Evolutionary conservation across 163 green algal genomes (phyloP).

Genomic region (Chlamydomonas reinhardtii): DNA sequence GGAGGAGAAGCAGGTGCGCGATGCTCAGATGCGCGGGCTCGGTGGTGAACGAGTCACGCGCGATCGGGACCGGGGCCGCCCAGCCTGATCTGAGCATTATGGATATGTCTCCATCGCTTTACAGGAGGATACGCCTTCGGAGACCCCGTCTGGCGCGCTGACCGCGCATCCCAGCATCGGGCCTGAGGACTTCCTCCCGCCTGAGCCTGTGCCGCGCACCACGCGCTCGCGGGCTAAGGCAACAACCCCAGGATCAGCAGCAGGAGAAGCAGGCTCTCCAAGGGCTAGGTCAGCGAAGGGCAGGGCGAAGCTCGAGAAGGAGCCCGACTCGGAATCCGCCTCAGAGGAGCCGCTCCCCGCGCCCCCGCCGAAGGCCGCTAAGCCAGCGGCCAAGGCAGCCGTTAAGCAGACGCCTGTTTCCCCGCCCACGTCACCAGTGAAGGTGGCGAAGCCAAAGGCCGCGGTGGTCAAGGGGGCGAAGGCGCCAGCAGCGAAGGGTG

Average conservation of each 20-base stretch:
- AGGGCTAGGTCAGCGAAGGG: not conserved
- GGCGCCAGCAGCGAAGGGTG: not conserved
- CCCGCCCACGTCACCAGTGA: no score
- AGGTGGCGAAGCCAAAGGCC: not conserved
- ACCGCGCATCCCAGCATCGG: conserved; percentile 30
- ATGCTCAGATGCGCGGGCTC: not conserved
- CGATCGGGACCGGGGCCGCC: no score
- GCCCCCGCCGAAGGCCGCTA: not conserved
- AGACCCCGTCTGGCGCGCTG: not conserved
- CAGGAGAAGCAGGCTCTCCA: not conserved
- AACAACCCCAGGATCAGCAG: not conserved
- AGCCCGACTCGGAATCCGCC: not conserved
- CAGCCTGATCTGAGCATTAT: no score
- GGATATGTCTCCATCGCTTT: no score
- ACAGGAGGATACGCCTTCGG: no score
- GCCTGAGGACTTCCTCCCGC: conserved; percentile 43
- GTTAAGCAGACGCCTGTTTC: not conserved
- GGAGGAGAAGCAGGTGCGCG: conserved; percentile 44
- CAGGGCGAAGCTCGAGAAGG: not conserved
- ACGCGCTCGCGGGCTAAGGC: conserved; percentile 26
- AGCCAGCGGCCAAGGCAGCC: not conserved
- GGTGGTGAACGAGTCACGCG: not conserved
- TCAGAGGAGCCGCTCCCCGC: no score
- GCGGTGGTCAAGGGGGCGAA: not conserved
- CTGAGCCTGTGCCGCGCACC: conserved; percentile 39